Evolutionary conservation across 139 green algal genomes (phyloP).

Genomic region (Closterium sp.): DNA sequence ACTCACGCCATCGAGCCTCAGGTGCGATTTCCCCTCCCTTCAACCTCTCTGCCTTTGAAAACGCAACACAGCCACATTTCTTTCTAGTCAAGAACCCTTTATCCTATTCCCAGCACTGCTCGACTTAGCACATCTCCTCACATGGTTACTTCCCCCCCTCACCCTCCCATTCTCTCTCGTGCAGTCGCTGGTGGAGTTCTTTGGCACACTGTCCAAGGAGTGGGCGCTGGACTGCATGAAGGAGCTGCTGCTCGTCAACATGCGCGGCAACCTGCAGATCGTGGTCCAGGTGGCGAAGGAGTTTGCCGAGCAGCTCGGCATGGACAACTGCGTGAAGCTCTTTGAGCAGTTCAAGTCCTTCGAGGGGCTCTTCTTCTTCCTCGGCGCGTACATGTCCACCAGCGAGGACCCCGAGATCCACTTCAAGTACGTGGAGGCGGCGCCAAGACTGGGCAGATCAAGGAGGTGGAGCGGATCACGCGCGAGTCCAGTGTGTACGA

Average conservation of each 20-base stretch:
- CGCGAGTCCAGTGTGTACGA: constrained; percentile 88
- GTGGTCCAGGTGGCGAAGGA: constrained; percentile 90
- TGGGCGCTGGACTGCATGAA: constrained; percentile 94
- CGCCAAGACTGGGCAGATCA: constrained; percentile 77
- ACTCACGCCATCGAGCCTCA: constrained; percentile 94
- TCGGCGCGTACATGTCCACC: constrained; percentile 80
- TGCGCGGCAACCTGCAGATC: constrained; percentile 80
- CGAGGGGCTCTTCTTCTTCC: constrained; percentile 96
- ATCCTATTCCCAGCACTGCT: too few relatives aligned
- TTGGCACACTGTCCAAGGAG: constrained; percentile 90
- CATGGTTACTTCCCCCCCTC: not conserved
- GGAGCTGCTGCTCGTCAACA: constrained; percentile 90
- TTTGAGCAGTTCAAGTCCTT: constrained; percentile 88
- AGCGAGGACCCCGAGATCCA: constrained; percentile 89
- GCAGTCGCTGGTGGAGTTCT: constrained; percentile 88
- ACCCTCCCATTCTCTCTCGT: not conserved
- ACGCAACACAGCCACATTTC: too few relatives aligned
- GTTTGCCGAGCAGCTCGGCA: constrained; percentile 93
- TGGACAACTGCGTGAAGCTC: constrained; percentile 82
- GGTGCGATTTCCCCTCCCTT: too few relatives aligned
- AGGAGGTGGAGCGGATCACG: constrained; percentile 96
- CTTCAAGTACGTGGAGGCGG: constrained; percentile 99
- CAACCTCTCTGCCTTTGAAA: too few relatives aligned
- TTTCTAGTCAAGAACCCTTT: not conserved
- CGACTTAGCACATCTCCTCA: not conserved